Base-by-base conservation (phyloP, 768 basidiomycete genomes). In the Tylopilus sp. region DNA sequence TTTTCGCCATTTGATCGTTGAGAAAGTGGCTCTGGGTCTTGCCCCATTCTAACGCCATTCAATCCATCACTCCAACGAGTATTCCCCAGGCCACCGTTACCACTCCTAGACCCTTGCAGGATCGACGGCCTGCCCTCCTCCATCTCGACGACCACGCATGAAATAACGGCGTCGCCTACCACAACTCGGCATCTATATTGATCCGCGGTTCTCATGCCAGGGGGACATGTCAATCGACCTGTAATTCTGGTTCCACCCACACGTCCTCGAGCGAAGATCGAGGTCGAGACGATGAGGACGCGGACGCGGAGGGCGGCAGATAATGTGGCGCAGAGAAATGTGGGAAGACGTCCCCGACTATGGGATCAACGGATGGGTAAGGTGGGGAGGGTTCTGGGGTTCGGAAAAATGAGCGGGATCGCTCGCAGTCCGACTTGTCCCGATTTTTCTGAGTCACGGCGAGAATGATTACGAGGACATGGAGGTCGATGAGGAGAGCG, bases 121-220 rank as follows among this genome's bases (percentile, higher is more conserved):
- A 50, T 16, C 40, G 47, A 33, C 53, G 19, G 8, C 16, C 45
- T 19, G 2, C 22, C n/a, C 25, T 28, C 28, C 24, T n/a, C 1
- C 22, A 22, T 52, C 1, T 19, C 47, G 14, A 53, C 51, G 12
- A 13, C 45, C 9, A 21, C 33, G 4, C 45, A 34, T 9, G 6
- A 48, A 13, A n/a, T 47, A 11, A 34, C 48, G 5, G 4, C 43
- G 38, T 14, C 34, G 17, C 21, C 47, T 36, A 19, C 37, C 7
- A 21, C 25, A 9, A 50, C 2, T 26, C 49, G 4, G 13, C 48
- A 6, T 54, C 72, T 13, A 71, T 79, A 60, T 73, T 7, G 81
- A 81, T 64, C 68, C 63, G 17, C 74, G 80, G 8, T 79, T 80
- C 61, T 56, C 62, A 7, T 78, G 78, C 12, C 56, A 57, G 3